phyloP scores from a whole-genome alignment of 2,329 filamentous ascomycete genomes.

The Trichoderma brevicompactum region DNA sequence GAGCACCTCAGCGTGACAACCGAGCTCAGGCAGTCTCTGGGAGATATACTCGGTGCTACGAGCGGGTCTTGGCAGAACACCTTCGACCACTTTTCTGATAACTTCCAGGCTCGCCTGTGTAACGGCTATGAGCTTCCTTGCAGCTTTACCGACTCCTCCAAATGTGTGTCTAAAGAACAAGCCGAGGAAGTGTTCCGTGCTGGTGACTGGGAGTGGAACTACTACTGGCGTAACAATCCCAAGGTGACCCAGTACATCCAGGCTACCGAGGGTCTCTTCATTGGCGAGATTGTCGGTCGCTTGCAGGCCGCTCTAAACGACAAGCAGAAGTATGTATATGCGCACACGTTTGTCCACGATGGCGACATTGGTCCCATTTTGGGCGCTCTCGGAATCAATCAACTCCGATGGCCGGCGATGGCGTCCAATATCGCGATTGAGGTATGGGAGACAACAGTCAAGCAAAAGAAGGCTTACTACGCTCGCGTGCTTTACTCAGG shows the following conservation, averaged over 20 bases:
- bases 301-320: neutral
- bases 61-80: conserved; percentile 20
- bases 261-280: conserved; percentile 15
- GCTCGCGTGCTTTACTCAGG: conserved; percentile 23
- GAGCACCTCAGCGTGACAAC: conserved; percentile 20
- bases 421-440: conserved; percentile 19
- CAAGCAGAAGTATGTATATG: conserved; percentile 15
- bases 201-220: conserved; percentile 23
- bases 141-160: conserved; percentile 15
- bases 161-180: conserved; percentile 9
- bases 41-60: conserved; percentile 12
- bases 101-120: conserved; percentile 21
- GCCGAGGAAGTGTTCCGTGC: conserved; percentile 24
- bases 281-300: conserved; percentile 14
- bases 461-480: conserved; percentile 3
- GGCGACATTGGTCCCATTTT: conserved; percentile 12
- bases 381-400: conserved; percentile 22
- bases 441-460: conserved; percentile 15
- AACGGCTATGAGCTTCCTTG: conserved; percentile 22
- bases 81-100: conserved; percentile 26
- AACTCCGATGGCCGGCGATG: conserved; percentile 24
- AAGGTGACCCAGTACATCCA: conserved; percentile 13
- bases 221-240: conserved; percentile 24
- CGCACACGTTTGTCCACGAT: conserved; percentile 22
- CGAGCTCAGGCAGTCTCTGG: conserved; percentile 8